phyloP scores from a whole-genome alignment of 2,329 filamentous ascomycete species.

The Microsporum canis region DNA sequence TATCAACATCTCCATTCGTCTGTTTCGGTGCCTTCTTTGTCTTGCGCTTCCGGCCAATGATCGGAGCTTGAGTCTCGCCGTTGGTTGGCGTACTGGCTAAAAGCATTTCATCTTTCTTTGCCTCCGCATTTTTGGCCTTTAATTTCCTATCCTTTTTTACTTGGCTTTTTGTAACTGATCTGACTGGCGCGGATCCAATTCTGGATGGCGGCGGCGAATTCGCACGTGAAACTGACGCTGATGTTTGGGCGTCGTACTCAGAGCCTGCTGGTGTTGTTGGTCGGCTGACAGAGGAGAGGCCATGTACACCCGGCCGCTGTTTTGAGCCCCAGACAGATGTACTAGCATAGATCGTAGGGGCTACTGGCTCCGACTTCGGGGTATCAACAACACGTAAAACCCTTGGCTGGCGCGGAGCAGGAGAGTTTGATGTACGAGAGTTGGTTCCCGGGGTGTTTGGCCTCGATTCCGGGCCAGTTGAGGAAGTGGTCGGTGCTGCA shows the following conservation, averaged over 20 bases:
- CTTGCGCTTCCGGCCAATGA: constrained; percentile 53
- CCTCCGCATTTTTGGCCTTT: constrained; percentile 38
- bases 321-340: constrained; percentile 24
- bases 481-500: constrained; percentile 20
- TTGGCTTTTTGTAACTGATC: constrained; percentile 51
- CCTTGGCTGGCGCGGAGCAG: constrained; percentile 33
- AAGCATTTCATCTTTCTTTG: constrained; percentile 32
- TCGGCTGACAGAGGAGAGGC: constrained; percentile 45
- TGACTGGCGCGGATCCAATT: constrained; percentile 49
- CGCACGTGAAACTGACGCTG: constrained; percentile 48
- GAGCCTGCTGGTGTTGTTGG: constrained; percentile 51
- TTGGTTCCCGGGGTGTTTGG: constrained; percentile 38
- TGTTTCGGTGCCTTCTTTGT: constrained; percentile 35
- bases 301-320: constrained; percentile 26
- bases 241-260: constrained; percentile 48
- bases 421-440: constrained; percentile 30
- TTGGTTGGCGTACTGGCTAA: constrained; percentile 28
- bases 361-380: constrained; percentile 39
- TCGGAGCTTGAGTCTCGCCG: constrained; percentile 48
- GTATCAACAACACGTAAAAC: constrained; percentile 49
- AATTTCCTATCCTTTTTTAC: constrained; percentile 48
- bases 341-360: constrained; percentile 24
- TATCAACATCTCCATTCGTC: constrained; percentile 14
- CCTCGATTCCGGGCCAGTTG: constrained; percentile 33
- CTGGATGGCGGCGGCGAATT: constrained; percentile 45